Evolutionary conservation across 805 yeast genomes (phyloP), one percentile per base, ranked within the genome.

Genomic region (Candida quercuum): DNA sequence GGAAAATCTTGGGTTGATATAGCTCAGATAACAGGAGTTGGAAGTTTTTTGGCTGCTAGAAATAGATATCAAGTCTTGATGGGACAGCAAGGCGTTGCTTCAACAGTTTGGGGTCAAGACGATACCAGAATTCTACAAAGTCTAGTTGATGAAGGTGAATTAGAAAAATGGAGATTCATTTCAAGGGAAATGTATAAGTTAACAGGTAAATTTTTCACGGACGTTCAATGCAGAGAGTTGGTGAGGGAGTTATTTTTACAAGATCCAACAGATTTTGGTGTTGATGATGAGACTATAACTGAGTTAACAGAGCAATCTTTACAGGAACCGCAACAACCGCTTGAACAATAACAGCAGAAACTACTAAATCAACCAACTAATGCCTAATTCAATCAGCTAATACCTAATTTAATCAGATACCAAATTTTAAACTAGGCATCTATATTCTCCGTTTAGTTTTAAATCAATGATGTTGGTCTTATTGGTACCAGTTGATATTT

Each of bases 71-170:
- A 83, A 57, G 91, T 83, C 4, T 67, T 83, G 33, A 81, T 84
- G 46, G 93, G 93, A 5, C 91, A 83, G 54, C 91, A 83, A 50
- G 91, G 91, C 4, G 82, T 84, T 24, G 84, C 83, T 11, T 69
- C 78, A 1, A 71, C 76, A 18, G 71, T 74, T 22, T 81, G 87
- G 81, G 75, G 72, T 9, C 48, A 63, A 1, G 75, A 72, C 13
- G 87, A 81, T 56, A 69, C 74, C 7, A 41, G 57, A 21, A 64
- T 66, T 16, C 59, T 83, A 28, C 77, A 72, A 47, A 54, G 54
- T 14, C 46, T 77, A n/a, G 58, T 82, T 8, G 89, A 83, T 51
- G 78, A 73, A 30, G 87, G 82, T 1, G 91, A 83, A 50, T 45
- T 72, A 29, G 86, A 79, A 41, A 83, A 83, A 51, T 78, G 87